Evolutionary conservation across 2,329 filamentous ascomycete genomes (phyloP), one percentile per base, ranked within the genome.

Genomic region (Ophiostoma sp.): DNA sequence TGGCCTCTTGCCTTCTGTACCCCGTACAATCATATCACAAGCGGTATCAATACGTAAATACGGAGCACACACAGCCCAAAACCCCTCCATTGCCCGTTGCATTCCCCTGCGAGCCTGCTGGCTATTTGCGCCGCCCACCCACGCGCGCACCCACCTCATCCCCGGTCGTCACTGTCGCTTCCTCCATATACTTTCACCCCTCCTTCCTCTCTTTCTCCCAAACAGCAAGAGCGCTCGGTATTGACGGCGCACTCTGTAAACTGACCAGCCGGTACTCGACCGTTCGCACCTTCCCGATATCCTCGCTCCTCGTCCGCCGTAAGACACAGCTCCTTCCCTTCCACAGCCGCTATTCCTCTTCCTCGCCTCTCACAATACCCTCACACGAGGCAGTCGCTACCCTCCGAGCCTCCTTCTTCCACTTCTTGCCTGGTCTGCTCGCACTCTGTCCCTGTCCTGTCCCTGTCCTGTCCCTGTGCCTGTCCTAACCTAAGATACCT

Each of bases 201-300:
- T 40, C 60, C 42, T 63, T 40, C 40, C 42, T 63, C 40, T 40
- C 60, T 63, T 62, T 55, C 41, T 62, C 58, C 41, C 58, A 62
- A 62, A 62, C 58, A 62, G 58, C 58, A 62, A 41, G 36, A 62
- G 55, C 55, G 27, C 55, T 60, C 27, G 27, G 38, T 38, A 60
- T 16, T 5, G 9, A 38, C 27, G 55, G 55, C 55, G 55, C 55
- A 60, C 27, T 60, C 27, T 40, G 16, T 27, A 60, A 7, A 40
- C 55, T 40, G 11, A 38, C 27, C 9, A 60, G 49, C n/a, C 49
- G 49, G 3, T 52, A 18, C 16, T 52, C 49, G 49, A 52, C 45
- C 45, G 5, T 52, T 27, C 27, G 49, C 49, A 38, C 55, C 27
- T 9, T 60, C 27, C 18, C 55, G 27, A 38, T 38, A 14, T 60